A percentile compares a stretch with the other conserved stretches of the same genome.
Evolutionary conservation across 305 asterid genomes (phyloP).

Genomic region (Fraxinus ornus): DNA sequence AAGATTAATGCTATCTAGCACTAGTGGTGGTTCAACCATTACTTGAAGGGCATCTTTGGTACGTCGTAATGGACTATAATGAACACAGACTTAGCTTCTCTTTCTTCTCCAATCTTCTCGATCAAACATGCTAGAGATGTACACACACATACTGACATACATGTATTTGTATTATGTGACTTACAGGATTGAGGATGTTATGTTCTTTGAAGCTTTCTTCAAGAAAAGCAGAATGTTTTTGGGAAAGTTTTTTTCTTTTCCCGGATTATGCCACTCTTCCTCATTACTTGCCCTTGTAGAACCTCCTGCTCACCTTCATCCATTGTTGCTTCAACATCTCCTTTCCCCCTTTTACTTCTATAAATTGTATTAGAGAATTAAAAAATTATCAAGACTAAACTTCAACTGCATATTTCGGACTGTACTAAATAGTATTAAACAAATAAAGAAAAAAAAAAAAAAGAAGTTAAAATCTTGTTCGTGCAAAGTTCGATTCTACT

Average conservation of each 20-base stretch:
- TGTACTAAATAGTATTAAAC: conserved; percentile 25
- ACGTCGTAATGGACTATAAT: background rate
- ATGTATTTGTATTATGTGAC: conserved; percentile 17
- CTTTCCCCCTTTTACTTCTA: conserved; percentile 38
- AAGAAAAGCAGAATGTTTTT: conserved; percentile 76
- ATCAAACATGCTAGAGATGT: background rate
- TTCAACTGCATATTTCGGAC: background rate
- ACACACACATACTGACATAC: background rate
- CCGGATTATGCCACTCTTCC: conserved; percentile 49
- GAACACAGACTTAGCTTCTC: background rate
- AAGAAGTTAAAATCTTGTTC: background rate
- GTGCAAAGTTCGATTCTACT: background rate
- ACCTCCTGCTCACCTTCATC: conserved; percentile 34
- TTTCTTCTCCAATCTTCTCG: background rate
- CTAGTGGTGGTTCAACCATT: background rate
- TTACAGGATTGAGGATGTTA: conserved; percentile 39
- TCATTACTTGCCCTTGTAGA: conserved; percentile 65
- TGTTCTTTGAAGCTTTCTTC: conserved; percentile 82
- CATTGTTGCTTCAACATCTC: conserved; percentile 15
- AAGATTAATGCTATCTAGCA: background rate
- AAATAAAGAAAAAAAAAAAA: background rate
- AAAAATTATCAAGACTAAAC: conserved; percentile 42
- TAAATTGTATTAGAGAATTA: conserved; percentile 47
- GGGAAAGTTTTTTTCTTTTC: conserved; percentile 33
- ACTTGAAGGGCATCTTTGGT: background rate